These are phyloP conservation scores for Annulohypoxylon moriforme DNA, from an alignment of 495 filamentous ascomycete species.

Conservation along the genomic window DNA sequence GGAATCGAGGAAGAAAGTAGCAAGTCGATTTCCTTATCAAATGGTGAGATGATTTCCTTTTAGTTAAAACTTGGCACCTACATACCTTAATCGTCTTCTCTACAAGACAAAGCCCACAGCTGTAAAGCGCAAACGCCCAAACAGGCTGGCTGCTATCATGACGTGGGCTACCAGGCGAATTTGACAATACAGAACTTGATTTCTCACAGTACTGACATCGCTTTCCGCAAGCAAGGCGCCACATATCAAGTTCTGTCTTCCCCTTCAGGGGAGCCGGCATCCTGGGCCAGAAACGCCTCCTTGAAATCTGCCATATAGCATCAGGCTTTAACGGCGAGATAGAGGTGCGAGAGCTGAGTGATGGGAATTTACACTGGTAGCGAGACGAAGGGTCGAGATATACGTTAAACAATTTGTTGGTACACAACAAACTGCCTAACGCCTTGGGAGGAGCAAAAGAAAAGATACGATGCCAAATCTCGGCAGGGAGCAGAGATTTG, in stretches of 20 bases:
- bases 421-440: slow-evolving; percentile 61
- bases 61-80: slow-evolving; percentile 11
- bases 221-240: slow-evolving; percentile 64
- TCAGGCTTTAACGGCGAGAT: slow-evolving; percentile 57
- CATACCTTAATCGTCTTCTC: slow-evolving; percentile 69
- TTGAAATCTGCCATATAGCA: slow-evolving; percentile 69
- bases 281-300: slow-evolving; percentile 63
- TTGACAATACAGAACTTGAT: slow-evolving; percentile 42
- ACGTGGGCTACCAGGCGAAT: slow-evolving; percentile 65
- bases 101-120: slow-evolving; percentile 72
- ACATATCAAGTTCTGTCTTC: slow-evolving; percentile 71
- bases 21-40: slow-evolving; percentile 71
- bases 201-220: slow-evolving; percentile 68
- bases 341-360: slow-evolving; percentile 35
- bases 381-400: slow-evolving; percentile 61
- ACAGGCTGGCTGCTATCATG: slow-evolving; percentile 62
- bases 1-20: slow-evolving; percentile 67
- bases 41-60: slow-evolving; percentile 20
- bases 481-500: slow-evolving; percentile 58
- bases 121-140: slow-evolving; percentile 73
- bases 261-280: slow-evolving; percentile 67
- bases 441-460: slow-evolving; percentile 63
- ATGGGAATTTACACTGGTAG: slow-evolving; percentile 39
- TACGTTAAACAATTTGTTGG: slow-evolving; percentile 64
- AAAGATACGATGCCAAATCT: slow-evolving; percentile 68